These are phyloP conservation scores for Schizosaccharomyces lindneri DNA, from an alignment of 805 yeast species.

Conservation along the genomic window DNA sequence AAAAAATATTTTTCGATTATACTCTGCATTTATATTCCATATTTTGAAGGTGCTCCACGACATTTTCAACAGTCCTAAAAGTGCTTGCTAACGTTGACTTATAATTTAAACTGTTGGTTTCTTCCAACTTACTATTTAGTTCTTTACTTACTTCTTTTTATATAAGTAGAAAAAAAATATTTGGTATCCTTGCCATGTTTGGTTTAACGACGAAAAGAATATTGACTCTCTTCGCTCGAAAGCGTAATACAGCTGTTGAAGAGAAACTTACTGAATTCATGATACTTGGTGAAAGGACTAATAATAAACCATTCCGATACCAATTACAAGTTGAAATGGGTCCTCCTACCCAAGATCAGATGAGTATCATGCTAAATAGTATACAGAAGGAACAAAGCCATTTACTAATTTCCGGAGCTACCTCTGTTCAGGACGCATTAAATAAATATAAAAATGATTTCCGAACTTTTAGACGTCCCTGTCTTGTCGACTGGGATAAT, in stretches of 20 bases:
- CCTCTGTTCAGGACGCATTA: background rate
- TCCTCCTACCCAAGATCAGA: background rate
- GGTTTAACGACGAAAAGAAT: background rate
- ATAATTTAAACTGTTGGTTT: too few relatives aligned
- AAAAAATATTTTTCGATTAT: too few relatives aligned
- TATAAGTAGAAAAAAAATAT: too few relatives aligned
- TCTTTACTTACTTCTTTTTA: too few relatives aligned
- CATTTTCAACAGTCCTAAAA: too few relatives aligned
- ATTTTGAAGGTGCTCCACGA: too few relatives aligned
- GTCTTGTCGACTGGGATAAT: slow-evolving; percentile 1
- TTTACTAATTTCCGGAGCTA: background rate
- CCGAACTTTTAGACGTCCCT: background rate
- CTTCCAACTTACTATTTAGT: too few relatives aligned
- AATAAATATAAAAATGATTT: background rate
- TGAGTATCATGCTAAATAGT: background rate
- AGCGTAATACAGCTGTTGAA: background rate
- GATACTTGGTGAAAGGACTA: background rate
- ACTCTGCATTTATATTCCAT: too few relatives aligned
- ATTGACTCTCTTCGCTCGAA: background rate
- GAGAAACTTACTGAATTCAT: background rate
- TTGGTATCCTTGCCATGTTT: background rate
- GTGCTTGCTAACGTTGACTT: too few relatives aligned
- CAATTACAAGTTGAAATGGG: background rate
- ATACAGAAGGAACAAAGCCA: background rate
- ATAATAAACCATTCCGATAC: background rate